Percentiles rank a stretch among this genome's conserved stretches.
Evolutionary conservation across 768 basidiomycete genomes (phyloP).

Genomic region (Flagelloscypha sp.): DNA sequence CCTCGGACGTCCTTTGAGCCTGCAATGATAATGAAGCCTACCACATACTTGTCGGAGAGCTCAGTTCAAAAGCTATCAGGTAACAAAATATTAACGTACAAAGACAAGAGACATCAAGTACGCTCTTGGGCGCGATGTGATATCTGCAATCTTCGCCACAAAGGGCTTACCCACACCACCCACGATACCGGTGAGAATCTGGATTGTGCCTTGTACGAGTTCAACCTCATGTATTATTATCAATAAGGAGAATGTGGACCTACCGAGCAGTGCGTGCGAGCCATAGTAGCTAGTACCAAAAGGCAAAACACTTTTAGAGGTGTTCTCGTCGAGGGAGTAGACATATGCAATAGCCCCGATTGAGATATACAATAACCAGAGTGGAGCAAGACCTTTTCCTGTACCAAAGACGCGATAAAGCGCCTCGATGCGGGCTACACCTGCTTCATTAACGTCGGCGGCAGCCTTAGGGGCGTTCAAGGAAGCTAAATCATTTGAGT

Average conservation of each 20-base stretch:
- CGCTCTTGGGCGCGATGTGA: slow-evolving; percentile 40
- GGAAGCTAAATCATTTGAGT: too few relatives aligned
- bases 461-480: too few relatives aligned
- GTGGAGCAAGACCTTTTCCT: too few relatives aligned
- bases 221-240: neutral
- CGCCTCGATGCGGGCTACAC: slow-evolving; percentile 10
- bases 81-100: slow-evolving; percentile 46
- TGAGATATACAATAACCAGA: neutral
- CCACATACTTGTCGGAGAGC: slow-evolving; percentile 22
- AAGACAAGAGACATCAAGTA: slow-evolving; percentile 28
- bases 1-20: slow-evolving; percentile 15
- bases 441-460: slow-evolving; percentile 5
- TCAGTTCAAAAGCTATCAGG: slow-evolving; percentile 1
- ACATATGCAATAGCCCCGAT: neutral
- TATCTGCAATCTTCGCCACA: slow-evolving; percentile 48
- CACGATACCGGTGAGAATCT: slow-evolving; percentile 18
- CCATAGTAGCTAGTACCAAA: too few relatives aligned
- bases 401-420: too few relatives aligned
- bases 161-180: slow-evolving; percentile 33
- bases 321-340: neutral
- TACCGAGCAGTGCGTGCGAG: too few relatives aligned
- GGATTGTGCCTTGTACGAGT: slow-evolving; percentile 7
- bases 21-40: slow-evolving; percentile 21
- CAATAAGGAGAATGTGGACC: too few relatives aligned
- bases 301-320: too few relatives aligned